phyloP scores from a whole-genome alignment of 345 rosid species.

The Gossypium longicalyx region DNA sequence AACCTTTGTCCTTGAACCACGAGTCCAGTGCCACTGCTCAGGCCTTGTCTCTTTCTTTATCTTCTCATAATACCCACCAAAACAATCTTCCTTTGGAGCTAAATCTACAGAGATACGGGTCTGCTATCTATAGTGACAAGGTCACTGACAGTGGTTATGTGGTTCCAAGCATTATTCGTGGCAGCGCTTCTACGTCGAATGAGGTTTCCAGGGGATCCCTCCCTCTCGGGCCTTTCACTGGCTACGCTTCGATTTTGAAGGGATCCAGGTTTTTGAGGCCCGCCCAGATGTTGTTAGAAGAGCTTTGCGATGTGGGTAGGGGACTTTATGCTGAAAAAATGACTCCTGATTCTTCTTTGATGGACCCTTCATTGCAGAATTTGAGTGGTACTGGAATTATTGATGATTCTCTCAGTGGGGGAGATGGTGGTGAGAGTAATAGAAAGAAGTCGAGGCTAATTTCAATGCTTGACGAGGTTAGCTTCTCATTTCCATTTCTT shows the following conservation, averaged over 20 bases:
- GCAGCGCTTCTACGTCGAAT: slow-evolving; percentile 32
- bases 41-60: slow-evolving; percentile 61
- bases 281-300: slow-evolving; percentile 76
- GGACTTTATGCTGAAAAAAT: slow-evolving; percentile 44
- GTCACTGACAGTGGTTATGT: slow-evolving; percentile 27
- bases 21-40: slow-evolving; percentile 24
- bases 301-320: slow-evolving; percentile 65
- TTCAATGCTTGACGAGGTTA: slow-evolving; percentile 89
- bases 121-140: slow-evolving; percentile 23
- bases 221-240: slow-evolving; percentile 76
- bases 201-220: slow-evolving; percentile 48
- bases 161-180: slow-evolving; percentile 34
- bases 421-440: slow-evolving; percentile 43
- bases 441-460: slow-evolving; percentile 72
- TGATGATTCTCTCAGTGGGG: slow-evolving; percentile 31
- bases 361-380: slow-evolving; percentile 48
- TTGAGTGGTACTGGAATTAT: slow-evolving; percentile 29
- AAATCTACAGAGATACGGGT: slow-evolving; percentile 43
- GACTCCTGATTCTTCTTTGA: slow-evolving; percentile 42
- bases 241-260: slow-evolving; percentile 68
- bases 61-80: slow-evolving; percentile 48
- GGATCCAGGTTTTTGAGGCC: slow-evolving; percentile 89
- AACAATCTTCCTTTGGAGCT: slow-evolving; percentile 43
- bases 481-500: background rate
- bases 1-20: slow-evolving; percentile 32